phyloP scores from a whole-genome alignment of 495 filamentous ascomycete genomes.

The Trichoderma erinaceum region DNA sequence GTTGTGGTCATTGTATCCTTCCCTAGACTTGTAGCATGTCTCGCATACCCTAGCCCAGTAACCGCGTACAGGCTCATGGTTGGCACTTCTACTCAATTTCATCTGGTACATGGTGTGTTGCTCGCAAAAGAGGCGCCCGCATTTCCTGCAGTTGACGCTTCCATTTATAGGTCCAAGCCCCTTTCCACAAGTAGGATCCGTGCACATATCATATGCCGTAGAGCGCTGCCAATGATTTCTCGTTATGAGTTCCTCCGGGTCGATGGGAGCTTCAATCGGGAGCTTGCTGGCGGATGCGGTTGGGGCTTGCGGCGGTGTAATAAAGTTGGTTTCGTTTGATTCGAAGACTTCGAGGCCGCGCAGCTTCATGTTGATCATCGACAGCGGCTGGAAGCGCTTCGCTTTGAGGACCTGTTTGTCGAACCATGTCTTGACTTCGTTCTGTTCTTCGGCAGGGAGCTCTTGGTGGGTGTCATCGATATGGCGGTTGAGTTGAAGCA shows the following conservation, averaged over 20 bases:
- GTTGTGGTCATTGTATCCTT: slow-evolving; percentile 88
- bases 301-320: slow-evolving; percentile 18
- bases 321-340: slow-evolving; percentile 62
- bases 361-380: slow-evolving; percentile 80
- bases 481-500: slow-evolving; percentile 90
- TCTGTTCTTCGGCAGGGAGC: slow-evolving; percentile 86
- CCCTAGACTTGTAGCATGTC: slow-evolving; percentile 93
- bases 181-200: slow-evolving; percentile 80
- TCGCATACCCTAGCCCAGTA: slow-evolving; percentile 95
- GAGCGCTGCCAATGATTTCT: slow-evolving; percentile 82
- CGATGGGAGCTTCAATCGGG: slow-evolving; percentile 41
- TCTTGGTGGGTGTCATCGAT: slow-evolving; percentile 92
- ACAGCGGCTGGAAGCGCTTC: slow-evolving; percentile 90
- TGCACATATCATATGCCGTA: slow-evolving; percentile 67
- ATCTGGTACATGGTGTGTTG: slow-evolving; percentile 99
- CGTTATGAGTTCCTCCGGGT: slow-evolving; percentile 85
- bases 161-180: slow-evolving; percentile 72
- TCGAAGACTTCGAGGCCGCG: slow-evolving; percentile 98
- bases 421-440: slow-evolving; percentile 98
- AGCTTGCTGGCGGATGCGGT: slow-evolving; percentile 21
- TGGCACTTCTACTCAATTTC: slow-evolving; percentile 85
- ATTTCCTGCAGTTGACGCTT: slow-evolving; percentile 85
- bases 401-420: slow-evolving; percentile 92
- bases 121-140: slow-evolving; percentile 90
- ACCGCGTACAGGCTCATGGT: slow-evolving; percentile 86